Evolutionary conservation across 768 basidiomycete genomes (phyloP).

Genomic region (Mycena metata): DNA sequence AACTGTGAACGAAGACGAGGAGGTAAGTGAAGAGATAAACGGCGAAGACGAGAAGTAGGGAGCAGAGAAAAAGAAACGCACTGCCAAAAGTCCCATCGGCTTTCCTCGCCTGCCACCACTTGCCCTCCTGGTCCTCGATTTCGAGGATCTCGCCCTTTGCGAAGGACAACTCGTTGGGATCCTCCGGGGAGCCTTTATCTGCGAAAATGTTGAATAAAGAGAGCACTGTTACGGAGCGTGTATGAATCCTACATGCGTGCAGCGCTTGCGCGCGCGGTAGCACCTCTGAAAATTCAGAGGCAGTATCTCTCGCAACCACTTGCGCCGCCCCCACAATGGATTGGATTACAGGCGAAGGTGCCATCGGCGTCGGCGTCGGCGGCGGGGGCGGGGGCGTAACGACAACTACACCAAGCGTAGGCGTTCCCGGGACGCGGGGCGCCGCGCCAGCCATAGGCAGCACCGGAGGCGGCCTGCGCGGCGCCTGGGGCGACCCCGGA

Average conservation of each 20-base stretch:
- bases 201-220: constrained; percentile 30
- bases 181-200: constrained; percentile 84
- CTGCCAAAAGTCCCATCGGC: constrained; percentile 74
- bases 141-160: constrained; percentile 87
- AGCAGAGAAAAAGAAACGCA: constrained; percentile 41
- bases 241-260: constrained; percentile 63
- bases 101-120: constrained; percentile 89
- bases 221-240: neutral
- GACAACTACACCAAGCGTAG: neutral
- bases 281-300: neutral
- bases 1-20: no score
- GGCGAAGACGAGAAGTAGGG: no score
- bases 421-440: no score
- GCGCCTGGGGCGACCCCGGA: neutral
- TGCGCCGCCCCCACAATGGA: neutral
- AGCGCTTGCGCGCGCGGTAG: constrained; percentile 44
- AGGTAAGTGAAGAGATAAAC: no score
- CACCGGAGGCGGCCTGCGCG: neutral
- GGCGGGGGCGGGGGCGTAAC: constrained; percentile 1
- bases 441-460: neutral
- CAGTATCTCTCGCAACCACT: neutral
- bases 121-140: constrained; percentile 82
- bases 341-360: neutral
- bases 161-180: constrained; percentile 91
- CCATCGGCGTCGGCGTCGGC: neutral